phyloP scores from a whole-genome alignment of 306 rosid species.

The Rosa persica region DNA sequence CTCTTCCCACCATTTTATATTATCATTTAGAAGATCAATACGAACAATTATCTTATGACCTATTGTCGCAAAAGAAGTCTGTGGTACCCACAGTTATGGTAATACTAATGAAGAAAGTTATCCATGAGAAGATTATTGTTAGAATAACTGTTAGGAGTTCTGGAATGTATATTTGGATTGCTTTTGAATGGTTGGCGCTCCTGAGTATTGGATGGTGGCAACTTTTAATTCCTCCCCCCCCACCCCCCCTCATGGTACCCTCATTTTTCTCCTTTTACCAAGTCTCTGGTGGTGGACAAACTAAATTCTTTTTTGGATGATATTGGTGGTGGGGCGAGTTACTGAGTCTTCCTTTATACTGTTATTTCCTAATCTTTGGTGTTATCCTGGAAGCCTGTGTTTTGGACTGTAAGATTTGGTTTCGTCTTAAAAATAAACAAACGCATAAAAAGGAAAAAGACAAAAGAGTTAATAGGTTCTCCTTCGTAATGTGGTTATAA shows the following conservation, averaged over 20 bases:
- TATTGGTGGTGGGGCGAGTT: neutral
- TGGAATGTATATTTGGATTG: neutral
- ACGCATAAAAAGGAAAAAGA: neutral
- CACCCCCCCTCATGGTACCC: neutral
- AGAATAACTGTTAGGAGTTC: neutral
- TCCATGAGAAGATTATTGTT: neutral
- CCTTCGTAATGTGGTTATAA: neutral
- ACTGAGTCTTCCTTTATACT: neutral
- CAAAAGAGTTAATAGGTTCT: neutral
- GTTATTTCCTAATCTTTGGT: neutral
- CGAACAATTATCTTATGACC: neutral
- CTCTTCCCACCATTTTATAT: neutral
- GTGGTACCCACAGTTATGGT: neutral
- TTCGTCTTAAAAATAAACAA: neutral
- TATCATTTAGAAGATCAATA: neutral
- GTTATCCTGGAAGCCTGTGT: neutral
- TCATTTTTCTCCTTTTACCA: neutral
- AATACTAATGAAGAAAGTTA: neutral
- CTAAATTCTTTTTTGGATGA: neutral
- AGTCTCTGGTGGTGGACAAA: neutral
- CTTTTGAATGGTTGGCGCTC: neutral
- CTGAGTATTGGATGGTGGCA: neutral
- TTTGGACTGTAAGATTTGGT: neutral
- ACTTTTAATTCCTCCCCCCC: neutral
- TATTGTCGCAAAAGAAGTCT: neutral